phyloP scores from a whole-genome alignment of 2,329 filamentous ascomycete genomes.

The Juglanconis sp. region DNA sequence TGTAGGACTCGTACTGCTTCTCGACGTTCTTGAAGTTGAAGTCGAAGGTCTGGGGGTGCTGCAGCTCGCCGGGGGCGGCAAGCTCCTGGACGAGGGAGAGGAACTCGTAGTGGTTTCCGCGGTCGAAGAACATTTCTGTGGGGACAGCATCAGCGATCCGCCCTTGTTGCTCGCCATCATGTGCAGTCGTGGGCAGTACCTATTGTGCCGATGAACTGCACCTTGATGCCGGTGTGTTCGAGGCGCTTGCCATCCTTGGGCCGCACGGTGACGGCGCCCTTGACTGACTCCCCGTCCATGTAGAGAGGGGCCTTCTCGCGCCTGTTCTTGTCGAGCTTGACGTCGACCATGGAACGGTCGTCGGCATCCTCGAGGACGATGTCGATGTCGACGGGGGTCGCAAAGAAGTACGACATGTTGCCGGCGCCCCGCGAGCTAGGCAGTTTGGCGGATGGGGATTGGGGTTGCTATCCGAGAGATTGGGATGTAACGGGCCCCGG shows the following conservation, averaged over 20 bases:
- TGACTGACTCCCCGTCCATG: conserved; percentile 97
- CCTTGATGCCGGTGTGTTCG: conserved; percentile 98
- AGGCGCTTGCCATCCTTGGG: conserved; percentile 97
- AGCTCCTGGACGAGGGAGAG: conserved; percentile 95
- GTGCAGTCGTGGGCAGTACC: conserved; percentile 49
- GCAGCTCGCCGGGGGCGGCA: conserved; percentile 92
- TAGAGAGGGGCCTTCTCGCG: conserved; percentile 96
- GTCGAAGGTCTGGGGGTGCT: conserved; percentile 96
- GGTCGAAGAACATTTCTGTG: conserved; percentile 99
- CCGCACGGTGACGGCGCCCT: conserved; percentile 88
- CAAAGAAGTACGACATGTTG: conserved; percentile 95
- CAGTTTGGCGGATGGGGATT: conserved; percentile 16
- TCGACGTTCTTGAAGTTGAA: conserved; percentile 99
- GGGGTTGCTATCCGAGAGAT: not conserved
- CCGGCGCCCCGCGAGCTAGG: conserved; percentile 20
- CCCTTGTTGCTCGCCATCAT: no score
- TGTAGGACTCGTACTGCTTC: conserved; percentile 99
- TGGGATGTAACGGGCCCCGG: not conserved
- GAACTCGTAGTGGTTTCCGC: conserved; percentile 99
- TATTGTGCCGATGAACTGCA: conserved; percentile 98
- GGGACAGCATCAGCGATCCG: not conserved
- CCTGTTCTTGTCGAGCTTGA: conserved; percentile 97
- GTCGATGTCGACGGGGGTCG: conserved; percentile 97
- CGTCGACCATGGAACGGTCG: conserved; percentile 90
- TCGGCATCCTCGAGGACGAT: conserved; percentile 95